Conservation (phyloP, 169 alveolate species). For the Plasmodium fragile region DNA sequence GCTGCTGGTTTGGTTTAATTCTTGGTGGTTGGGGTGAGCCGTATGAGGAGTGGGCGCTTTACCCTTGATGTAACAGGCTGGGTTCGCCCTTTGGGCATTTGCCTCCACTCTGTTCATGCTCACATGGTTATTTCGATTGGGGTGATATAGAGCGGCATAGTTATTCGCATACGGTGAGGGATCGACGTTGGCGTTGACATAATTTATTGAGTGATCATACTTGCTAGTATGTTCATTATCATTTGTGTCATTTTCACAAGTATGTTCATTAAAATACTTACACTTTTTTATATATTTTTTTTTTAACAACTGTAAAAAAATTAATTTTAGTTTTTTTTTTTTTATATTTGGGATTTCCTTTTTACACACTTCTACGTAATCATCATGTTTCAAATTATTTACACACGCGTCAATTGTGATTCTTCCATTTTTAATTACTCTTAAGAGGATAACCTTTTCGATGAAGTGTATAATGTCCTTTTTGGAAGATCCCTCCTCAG, state of each 20-base stretch:
- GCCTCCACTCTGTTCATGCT: neutral
- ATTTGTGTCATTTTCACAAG: slow-evolving; percentile 32
- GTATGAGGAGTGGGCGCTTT: neutral
- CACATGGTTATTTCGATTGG: neutral
- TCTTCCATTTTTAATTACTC: slow-evolving; percentile 69
- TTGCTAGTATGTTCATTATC: neutral
- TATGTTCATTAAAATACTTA: slow-evolving; percentile 59
- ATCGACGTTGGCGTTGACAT: neutral
- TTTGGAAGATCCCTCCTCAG: neutral
- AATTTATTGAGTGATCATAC: slow-evolving; percentile 7
- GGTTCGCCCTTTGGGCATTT: neutral
- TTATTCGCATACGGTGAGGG: neutral
- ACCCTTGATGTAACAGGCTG: neutral
- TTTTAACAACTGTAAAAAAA: slow-evolving; percentile 54
- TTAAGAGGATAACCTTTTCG: slow-evolving; percentile 52
- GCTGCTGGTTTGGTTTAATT: neutral
- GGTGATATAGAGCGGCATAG: neutral
- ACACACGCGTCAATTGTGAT: slow-evolving; percentile 44
- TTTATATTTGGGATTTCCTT: slow-evolving; percentile 39
- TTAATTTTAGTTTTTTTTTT: slow-evolving; percentile 18
- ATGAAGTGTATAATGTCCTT: slow-evolving; percentile 10
- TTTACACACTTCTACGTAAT: slow-evolving; percentile 67
- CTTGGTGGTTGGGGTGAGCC: neutral
- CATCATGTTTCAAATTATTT: slow-evolving; percentile 31
- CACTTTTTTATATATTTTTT: slow-evolving; percentile 60